These are phyloP conservation scores for Trametes punicea DNA, from an alignment of 768 basidiomycete species.

Conservation along the genomic window DNA sequence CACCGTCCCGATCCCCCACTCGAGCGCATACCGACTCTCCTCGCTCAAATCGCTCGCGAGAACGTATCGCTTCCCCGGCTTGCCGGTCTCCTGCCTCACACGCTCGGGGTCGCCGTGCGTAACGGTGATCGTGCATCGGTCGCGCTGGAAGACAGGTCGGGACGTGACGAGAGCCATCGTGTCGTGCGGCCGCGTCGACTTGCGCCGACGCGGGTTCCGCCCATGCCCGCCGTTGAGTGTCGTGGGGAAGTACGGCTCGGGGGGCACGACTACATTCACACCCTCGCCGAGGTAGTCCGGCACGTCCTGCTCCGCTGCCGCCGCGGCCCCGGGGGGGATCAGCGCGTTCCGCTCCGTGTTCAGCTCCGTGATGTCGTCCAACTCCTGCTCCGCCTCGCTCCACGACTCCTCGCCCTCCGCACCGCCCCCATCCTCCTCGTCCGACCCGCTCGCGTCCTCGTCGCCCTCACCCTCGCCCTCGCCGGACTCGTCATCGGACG, in stretches of 20 bases:
- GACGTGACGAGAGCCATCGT: constrained; percentile 63
- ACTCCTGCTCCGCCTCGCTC: constrained; percentile 56
- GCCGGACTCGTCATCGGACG: constrained; percentile 62
- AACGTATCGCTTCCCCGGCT: constrained; percentile 67
- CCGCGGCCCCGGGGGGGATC: constrained; percentile 37
- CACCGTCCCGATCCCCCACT: constrained; percentile 98
- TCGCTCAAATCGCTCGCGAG: constrained; percentile 95
- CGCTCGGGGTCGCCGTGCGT: constrained; percentile 77
- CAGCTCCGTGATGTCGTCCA: constrained; percentile 79
- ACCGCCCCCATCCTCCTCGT: constrained; percentile 24
- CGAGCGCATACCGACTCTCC: constrained; percentile 91
- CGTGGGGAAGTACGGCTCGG: constrained; percentile 77
- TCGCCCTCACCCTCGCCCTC: constrained; percentile 41
- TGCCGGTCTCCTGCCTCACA: constrained; percentile 47
- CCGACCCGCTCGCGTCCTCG: constrained; percentile 57
- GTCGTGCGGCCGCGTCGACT: constrained; percentile 60
- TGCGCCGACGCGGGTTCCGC: constrained; percentile 48
- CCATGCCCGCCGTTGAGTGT: constrained; percentile 52
- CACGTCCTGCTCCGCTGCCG: constrained; percentile 48
- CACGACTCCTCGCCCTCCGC: constrained; percentile 37
- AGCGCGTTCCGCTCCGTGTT: constrained; percentile 87
- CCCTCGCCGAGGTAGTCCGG: constrained; percentile 90
- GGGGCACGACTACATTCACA: constrained; percentile 82
- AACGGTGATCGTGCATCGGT: constrained; percentile 87
- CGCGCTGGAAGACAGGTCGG: constrained; percentile 83